Evolutionary conservation across 306 rosid species (phyloP).

Genomic region (Leucaena leucocephala): DNA sequence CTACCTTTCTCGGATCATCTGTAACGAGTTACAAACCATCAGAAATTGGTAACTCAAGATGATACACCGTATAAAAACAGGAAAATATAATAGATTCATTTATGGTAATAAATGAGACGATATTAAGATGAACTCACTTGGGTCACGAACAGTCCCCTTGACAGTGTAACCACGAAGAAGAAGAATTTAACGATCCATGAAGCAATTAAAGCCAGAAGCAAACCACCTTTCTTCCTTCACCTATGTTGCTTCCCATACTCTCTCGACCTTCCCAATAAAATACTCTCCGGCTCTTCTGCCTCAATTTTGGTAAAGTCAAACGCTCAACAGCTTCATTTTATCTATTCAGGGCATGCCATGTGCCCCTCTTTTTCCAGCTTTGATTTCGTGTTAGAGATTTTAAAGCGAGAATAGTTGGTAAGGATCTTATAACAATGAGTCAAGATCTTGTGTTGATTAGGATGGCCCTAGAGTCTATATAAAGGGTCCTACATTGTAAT

Average conservation of each 20-base stretch:
- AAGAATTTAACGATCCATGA: slow-evolving; percentile 57
- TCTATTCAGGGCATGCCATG: neutral
- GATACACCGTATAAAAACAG: neutral
- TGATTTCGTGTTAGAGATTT: no score
- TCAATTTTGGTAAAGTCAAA: neutral
- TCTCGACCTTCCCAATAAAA: neutral
- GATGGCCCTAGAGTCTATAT: no score
- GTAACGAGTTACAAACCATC: neutral
- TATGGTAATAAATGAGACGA: neutral
- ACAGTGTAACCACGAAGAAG: slow-evolving; percentile 44
- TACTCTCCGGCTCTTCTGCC: neutral
- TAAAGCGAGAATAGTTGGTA: no score
- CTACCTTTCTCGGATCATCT: slow-evolving; percentile 10
- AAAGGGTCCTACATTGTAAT: no score
- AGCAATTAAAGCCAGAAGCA: slow-evolving; percentile 59
- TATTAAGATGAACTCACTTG: neutral
- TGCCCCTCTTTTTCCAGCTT: neutral
- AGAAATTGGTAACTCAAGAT: neutral
- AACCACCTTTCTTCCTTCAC: slow-evolving; percentile 41
- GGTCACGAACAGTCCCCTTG: slow-evolving; percentile 15
- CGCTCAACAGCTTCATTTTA: neutral
- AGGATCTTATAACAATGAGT: no score
- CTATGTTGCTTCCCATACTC: slow-evolving; percentile 34
- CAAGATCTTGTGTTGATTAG: no score
- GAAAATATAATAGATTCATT: neutral